Evolutionary conservation across 2,329 filamentous ascomycete species (phyloP), one percentile per base, ranked within the genome.

Genomic region (Trichoderma simmonsii): DNA sequence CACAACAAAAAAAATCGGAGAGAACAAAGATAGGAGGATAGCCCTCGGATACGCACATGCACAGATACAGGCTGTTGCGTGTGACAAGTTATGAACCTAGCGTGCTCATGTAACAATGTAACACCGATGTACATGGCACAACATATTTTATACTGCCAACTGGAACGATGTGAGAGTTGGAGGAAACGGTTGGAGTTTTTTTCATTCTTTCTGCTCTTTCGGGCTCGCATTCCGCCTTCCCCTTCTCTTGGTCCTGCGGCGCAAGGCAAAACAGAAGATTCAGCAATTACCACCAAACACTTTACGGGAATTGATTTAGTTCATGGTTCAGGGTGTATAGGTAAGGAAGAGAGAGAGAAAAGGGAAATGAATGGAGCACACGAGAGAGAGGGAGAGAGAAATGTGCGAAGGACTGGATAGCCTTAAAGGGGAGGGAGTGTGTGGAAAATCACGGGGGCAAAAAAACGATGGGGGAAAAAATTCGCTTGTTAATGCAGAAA

Each of bases 51-150:
- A 54, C 30, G 28, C 28, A 63, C 32, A 71, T 70, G 32, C 60
- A 56, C 48, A 57, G 32, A 71, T 60, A 64, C 34, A 62, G 54
- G 36, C 14, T 59, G 24, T 68, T 24, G 30, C 24, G 65, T 12
- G 51, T 26, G 65, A 43, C 51, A 36, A 61, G 11, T 28, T 24
- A 69, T 61, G 56, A 61, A 69, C 36, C 39, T 32, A 43, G 6
- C 32, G 32, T 60, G 54, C 34, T 54, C 63, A 43, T 71, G 70
- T 71, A 68, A 48, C 51, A 68, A 43, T 71, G 70, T 71, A 68
- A 48, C 51, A 68, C 9, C n/a, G 51, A 56, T 56, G 57, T 56
- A 68, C 48, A 67, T 60, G 70, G 43, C 30, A 48, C 59, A 32
- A 26, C 7, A 21, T 30, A 21, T 32, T 66, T 56, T 43, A 69